These are phyloP conservation scores for Calonectria henricotiae DNA, from an alignment of 2,329 filamentous ascomycete species.

Conservation along the genomic window DNA sequence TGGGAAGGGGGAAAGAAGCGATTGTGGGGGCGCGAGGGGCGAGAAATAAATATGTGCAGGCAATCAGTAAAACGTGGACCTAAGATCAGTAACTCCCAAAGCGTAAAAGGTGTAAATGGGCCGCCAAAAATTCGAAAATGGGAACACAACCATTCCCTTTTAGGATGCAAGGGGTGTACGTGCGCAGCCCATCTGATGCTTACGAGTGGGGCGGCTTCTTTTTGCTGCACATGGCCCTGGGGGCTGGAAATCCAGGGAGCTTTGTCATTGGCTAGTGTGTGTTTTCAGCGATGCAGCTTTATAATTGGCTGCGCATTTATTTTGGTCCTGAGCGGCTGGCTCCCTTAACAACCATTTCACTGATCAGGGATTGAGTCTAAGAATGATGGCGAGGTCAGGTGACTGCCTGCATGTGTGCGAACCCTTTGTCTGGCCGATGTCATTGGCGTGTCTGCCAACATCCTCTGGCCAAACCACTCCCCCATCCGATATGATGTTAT, in stretches of 20 bases:
- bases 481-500: too few relatives aligned
- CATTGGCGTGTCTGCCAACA: too few relatives aligned
- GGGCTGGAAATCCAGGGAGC: slow-evolving; percentile 9
- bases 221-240: slow-evolving; percentile 8
- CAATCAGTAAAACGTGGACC: slow-evolving; percentile 56
- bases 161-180: slow-evolving; percentile 9
- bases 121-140: slow-evolving; percentile 31
- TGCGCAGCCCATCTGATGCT: slow-evolving; percentile 16
- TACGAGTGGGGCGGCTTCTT: slow-evolving; percentile 10
- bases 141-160: slow-evolving; percentile 31
- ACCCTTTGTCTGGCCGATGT: too few relatives aligned
- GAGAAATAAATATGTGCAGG: slow-evolving; percentile 59
- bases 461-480: too few relatives aligned
- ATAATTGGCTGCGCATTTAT: slow-evolving; percentile 29
- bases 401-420: neutral
- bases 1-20: slow-evolving; percentile 43
- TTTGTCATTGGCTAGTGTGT: slow-evolving; percentile 12
- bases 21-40: slow-evolving; percentile 51
- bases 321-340: neutral
- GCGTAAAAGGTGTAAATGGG: slow-evolving; percentile 33
- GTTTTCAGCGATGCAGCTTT: slow-evolving; percentile 21
- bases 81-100: slow-evolving; percentile 50
- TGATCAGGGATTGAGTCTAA: slow-evolving; percentile 3
- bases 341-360: neutral
- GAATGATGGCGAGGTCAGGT: neutral